phyloP scores from a whole-genome alignment of 495 filamentous ascomycete species.

The Saxispiralis lemnorum region DNA sequence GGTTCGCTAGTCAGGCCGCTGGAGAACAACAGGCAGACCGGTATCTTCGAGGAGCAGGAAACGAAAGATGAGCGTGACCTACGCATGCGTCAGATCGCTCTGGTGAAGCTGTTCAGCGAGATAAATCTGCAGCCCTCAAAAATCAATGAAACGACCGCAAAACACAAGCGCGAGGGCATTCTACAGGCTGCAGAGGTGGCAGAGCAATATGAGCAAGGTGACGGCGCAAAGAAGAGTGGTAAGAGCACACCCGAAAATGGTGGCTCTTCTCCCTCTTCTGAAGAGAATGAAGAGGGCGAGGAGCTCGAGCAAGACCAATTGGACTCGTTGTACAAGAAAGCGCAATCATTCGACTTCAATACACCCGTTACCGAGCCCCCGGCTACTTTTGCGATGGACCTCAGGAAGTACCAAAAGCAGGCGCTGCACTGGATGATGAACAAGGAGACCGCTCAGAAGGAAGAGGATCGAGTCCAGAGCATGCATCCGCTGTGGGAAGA shows the following conservation, averaged over 20 bases:
- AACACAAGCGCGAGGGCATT: slow-evolving; percentile 62
- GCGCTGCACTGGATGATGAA: slow-evolving; percentile 87
- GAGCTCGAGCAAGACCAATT: slow-evolving; percentile 93
- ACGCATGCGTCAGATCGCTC: slow-evolving; percentile 66
- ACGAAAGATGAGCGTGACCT: slow-evolving; percentile 68
- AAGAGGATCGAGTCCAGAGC: slow-evolving; percentile 36
- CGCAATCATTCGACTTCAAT: slow-evolving; percentile 88
- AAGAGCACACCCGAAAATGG: slow-evolving; percentile 25
- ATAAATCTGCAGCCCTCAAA: slow-evolving; percentile 62
- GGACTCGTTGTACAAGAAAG: slow-evolving; percentile 85
- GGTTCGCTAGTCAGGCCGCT: slow-evolving; percentile 34
- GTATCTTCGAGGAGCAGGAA: slow-evolving; percentile 67
- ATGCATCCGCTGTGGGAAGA: slow-evolving; percentile 99
- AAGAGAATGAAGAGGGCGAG: slow-evolving; percentile 70
- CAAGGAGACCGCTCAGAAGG: slow-evolving; percentile 68
- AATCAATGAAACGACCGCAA: slow-evolving; percentile 56
- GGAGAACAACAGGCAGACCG: slow-evolving; percentile 54
- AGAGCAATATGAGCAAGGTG: slow-evolving; percentile 55
- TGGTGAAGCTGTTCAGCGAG: slow-evolving; percentile 79
- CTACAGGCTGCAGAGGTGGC: slow-evolving; percentile 72
- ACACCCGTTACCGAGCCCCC: slow-evolving; percentile 73
- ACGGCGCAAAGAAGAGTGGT: slow-evolving; percentile 21
- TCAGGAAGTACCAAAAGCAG: slow-evolving; percentile 90
- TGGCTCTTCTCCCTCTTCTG: slow-evolving; percentile 30
- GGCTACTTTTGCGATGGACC: slow-evolving; percentile 58